Percentiles rank a stretch among this genome's conserved stretches.
Evolutionary conservation across 495 filamentous ascomycete species (phyloP).

Genomic region (Xylaria acuta): DNA sequence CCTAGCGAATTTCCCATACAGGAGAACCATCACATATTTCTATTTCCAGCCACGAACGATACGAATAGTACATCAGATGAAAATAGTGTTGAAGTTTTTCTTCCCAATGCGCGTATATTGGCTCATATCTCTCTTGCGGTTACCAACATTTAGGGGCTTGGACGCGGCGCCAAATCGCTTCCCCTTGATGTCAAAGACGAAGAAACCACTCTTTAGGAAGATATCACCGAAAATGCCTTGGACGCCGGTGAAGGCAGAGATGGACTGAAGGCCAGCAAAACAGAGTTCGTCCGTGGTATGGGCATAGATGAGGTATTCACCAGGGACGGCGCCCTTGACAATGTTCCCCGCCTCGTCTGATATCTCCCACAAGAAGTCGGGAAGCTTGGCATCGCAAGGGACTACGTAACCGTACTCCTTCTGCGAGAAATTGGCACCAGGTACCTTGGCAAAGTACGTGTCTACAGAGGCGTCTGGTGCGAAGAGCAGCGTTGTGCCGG

Average conservation of each 20-base stretch:
- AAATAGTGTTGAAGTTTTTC: background rate
- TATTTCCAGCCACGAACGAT: background rate
- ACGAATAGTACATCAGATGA: slow-evolving; percentile 10
- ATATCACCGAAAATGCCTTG: slow-evolving; percentile 74
- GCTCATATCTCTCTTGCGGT: slow-evolving; percentile 24
- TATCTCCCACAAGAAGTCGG: slow-evolving; percentile 58
- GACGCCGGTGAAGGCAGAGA: slow-evolving; percentile 44
- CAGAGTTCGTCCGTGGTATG: slow-evolving; percentile 59
- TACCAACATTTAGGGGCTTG: slow-evolving; percentile 46
- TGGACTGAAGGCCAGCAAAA: slow-evolving; percentile 75
- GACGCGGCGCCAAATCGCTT: slow-evolving; percentile 69
- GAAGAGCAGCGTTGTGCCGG: slow-evolving; percentile 74
- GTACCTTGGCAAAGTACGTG: slow-evolving; percentile 69
- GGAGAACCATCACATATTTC: background rate
- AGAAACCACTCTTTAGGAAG: slow-evolving; percentile 77
- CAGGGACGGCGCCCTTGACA: slow-evolving; percentile 66
- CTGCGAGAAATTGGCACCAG: slow-evolving; percentile 62
- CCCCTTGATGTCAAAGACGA: slow-evolving; percentile 74
- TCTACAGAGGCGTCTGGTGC: slow-evolving; percentile 65
- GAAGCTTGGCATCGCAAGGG: slow-evolving; percentile 64
- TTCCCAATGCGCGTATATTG: background rate
- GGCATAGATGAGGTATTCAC: slow-evolving; percentile 70
- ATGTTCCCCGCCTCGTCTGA: slow-evolving; percentile 65
- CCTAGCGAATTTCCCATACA: background rate
- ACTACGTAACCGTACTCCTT: slow-evolving; percentile 66